A percentile compares a stretch with the other conserved stretches of the same genome.
These are phyloP conservation scores for Verticillium dahliae DNA, from an alignment of 2,329 filamentous ascomycete genomes.

Conservation along the genomic window DNA sequence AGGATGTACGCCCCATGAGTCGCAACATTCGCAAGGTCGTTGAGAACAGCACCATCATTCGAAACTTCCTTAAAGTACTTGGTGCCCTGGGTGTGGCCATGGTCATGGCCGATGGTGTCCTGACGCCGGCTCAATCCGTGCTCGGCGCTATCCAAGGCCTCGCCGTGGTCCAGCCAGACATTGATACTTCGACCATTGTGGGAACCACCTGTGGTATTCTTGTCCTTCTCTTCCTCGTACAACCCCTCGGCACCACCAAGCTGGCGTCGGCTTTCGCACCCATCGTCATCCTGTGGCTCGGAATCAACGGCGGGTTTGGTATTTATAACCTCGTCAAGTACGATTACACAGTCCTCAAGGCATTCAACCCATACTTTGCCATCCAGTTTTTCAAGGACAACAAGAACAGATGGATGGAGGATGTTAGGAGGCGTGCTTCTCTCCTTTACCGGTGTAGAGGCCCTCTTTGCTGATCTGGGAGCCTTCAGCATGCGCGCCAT, in stretches of 20 bases:
- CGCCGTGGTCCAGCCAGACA: constrained; percentile 49
- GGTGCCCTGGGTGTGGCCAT: constrained; percentile 62
- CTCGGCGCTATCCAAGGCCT: constrained; percentile 62
- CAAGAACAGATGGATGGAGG: constrained; percentile 53
- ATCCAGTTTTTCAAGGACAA: constrained; percentile 55
- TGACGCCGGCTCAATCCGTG: constrained; percentile 65
- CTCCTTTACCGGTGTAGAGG: constrained; percentile 73
- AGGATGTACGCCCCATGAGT: constrained; percentile 46
- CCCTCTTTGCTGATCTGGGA: constrained; percentile 71
- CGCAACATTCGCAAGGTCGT: constrained; percentile 48
- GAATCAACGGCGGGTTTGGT: constrained; percentile 55
- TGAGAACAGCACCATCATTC: constrained; percentile 47
- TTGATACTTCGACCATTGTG: constrained; percentile 51
- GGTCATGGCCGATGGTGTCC: constrained; percentile 59
- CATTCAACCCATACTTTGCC: constrained; percentile 53
- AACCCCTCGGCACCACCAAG: constrained; percentile 58
- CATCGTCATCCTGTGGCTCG: constrained; percentile 60
- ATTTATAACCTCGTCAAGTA: constrained; percentile 53
- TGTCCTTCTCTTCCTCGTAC: constrained; percentile 55
- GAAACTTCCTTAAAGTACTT: constrained; percentile 50
- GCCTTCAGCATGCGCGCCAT: constrained; percentile 66
- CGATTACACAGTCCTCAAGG: constrained; percentile 48
- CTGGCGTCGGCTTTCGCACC: constrained; percentile 58
- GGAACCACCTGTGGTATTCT: constrained; percentile 60
- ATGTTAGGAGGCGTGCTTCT: constrained; percentile 66